Evolutionary conservation across 768 basidiomycete genomes (phyloP).

Genomic region (Lentinula sp.): DNA sequence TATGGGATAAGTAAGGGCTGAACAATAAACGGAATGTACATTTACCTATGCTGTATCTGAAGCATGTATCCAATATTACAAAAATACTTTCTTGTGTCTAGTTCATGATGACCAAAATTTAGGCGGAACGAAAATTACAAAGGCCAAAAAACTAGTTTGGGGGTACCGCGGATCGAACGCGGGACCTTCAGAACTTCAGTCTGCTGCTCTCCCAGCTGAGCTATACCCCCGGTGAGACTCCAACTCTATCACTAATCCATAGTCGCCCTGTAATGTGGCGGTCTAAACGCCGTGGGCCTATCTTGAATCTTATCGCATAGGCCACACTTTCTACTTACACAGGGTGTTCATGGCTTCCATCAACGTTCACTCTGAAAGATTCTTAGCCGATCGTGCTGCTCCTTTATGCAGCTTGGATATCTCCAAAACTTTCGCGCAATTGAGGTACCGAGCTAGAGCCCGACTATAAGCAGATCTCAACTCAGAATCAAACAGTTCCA

Average conservation of each 20-base stretch:
- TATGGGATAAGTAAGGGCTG: neutral
- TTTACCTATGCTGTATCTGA: too few relatives aligned
- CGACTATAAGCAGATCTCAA: neutral
- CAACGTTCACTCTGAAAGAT: conserved; percentile 43
- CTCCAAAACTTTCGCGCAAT: conserved; percentile 58
- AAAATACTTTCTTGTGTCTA: too few relatives aligned
- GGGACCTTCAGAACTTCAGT: conserved; percentile 19
- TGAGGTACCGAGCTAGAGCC: conserved; percentile 37
- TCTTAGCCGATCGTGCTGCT: conserved; percentile 69
- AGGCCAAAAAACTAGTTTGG: neutral
- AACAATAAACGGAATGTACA: too few relatives aligned
- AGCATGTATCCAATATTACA: too few relatives aligned
- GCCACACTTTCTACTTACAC: neutral
- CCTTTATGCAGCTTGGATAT: conserved; percentile 72
- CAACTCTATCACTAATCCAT: neutral
- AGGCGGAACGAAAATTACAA: neutral
- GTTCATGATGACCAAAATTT: too few relatives aligned
- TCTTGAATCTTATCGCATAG: neutral
- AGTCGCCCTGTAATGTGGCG: too few relatives aligned
- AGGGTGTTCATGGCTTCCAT: neutral
- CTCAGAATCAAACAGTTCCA: conserved; percentile 34
- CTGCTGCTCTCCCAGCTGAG: conserved; percentile 16
- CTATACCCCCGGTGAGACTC: conserved; percentile 6
- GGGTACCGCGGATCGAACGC: conserved; percentile 19
- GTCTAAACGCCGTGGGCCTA: too few relatives aligned